phyloP scores from a whole-genome alignment of 2,329 filamentous ascomycete genomes.

The Nemania sp. region DNA sequence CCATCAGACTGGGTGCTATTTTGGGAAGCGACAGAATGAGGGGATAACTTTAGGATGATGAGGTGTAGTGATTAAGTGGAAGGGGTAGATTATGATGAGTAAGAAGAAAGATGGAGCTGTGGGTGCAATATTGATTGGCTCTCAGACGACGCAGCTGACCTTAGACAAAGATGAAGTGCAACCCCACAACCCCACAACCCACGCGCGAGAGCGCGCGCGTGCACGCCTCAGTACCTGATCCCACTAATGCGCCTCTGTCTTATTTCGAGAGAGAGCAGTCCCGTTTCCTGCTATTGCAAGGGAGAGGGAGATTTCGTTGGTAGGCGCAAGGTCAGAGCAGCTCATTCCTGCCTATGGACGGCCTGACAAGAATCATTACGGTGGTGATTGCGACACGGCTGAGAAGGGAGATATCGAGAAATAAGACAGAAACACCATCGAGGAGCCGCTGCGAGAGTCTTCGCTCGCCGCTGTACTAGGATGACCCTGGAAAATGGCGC shows the following conservation, averaged over 20 bases:
- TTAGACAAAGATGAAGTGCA: not conserved
- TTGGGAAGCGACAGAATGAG: not conserved
- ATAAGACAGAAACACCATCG: not conserved
- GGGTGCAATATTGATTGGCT: not conserved
- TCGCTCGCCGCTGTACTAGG: not conserved
- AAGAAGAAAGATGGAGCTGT: not conserved
- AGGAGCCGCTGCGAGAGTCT: not conserved
- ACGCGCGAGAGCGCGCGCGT: not conserved
- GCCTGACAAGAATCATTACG: not conserved
- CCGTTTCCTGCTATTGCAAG: too few relatives aligned
- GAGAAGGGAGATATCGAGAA: not conserved
- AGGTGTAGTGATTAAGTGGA: not conserved
- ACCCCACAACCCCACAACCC: not conserved
- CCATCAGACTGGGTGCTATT: too few relatives aligned
- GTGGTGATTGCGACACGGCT: not conserved
- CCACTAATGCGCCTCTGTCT: not conserved
- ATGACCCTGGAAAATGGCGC: slow-evolving; percentile 4
- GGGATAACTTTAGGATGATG: too few relatives aligned
- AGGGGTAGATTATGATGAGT: too few relatives aligned
- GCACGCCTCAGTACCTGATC: not conserved
- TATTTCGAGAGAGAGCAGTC: not conserved
- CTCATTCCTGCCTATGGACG: too few relatives aligned
- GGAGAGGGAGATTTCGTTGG: too few relatives aligned
- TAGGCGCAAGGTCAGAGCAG: too few relatives aligned
- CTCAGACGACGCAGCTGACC: not conserved